Percentiles rank a stretch among this genome's conserved stretches.
Conservation (phyloP, 2,329 filamentous ascomycete genomes). For the Cercospora sp. region DNA sequence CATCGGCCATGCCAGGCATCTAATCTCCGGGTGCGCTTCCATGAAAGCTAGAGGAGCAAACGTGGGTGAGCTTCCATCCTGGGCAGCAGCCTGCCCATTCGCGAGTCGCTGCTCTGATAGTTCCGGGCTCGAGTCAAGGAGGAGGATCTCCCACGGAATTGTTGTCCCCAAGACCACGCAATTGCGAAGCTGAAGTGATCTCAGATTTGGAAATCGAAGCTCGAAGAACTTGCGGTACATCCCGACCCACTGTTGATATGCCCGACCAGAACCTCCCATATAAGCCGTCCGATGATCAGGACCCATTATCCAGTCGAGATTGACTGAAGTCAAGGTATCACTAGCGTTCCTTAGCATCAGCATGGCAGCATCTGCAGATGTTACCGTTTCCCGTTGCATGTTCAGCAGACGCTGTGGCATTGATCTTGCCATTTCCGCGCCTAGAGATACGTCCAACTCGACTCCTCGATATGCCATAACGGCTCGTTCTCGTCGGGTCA, state of each 20-base stretch:
- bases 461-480: slow-evolving; percentile 26
- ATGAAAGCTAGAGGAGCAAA: slow-evolving; percentile 42
- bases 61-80: neutral
- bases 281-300: slow-evolving; percentile 2
- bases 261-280: too few species aligned
- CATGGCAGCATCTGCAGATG: slow-evolving; percentile 27
- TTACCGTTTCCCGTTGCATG: slow-evolving; percentile 29
- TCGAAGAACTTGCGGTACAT: slow-evolving; percentile 39
- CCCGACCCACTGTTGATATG: slow-evolving; percentile 3
- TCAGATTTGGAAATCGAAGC: slow-evolving; percentile 47
- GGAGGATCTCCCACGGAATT: slow-evolving; percentile 42
- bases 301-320: slow-evolving; percentile 41
- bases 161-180: slow-evolving; percentile 42
- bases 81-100: neutral
- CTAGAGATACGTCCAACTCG: slow-evolving; percentile 16
- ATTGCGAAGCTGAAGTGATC: slow-evolving; percentile 51
- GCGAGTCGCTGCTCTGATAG: neutral
- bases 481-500: slow-evolving; percentile 19
- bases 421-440: neutral
- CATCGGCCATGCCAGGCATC: slow-evolving; percentile 51
- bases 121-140: slow-evolving; percentile 32
- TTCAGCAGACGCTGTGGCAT: slow-evolving; percentile 7
- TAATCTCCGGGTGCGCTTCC: slow-evolving; percentile 47
- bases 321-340: slow-evolving; percentile 38
- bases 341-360: slow-evolving; percentile 26